Evolutionary conservation across 2,329 filamentous ascomycete genomes (phyloP).

Genomic region (Fusarium phyllophilum): DNA sequence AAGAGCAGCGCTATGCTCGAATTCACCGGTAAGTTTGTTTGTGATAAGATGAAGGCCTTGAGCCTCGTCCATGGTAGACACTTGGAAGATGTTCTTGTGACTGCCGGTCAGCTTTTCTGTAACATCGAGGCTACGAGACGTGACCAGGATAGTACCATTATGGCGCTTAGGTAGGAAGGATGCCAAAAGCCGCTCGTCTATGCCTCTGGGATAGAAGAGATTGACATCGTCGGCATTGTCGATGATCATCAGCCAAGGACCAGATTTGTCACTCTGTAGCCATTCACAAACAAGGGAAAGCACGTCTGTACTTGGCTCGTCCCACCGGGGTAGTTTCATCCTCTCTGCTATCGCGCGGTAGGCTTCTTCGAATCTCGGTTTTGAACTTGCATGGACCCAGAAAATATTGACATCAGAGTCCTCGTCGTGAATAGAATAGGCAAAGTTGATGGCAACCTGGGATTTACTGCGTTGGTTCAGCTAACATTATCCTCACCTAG

Average conservation of each 20-base stretch:
- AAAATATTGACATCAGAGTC: conserved; percentile 48
- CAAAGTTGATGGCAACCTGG: conserved; percentile 50
- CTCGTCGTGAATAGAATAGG: conserved; percentile 41
- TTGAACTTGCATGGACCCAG: conserved; percentile 51
- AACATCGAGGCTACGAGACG: conserved; percentile 20
- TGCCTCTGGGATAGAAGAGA: not conserved
- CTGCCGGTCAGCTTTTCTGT: conserved; percentile 23
- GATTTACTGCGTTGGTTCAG: conserved; percentile 33
- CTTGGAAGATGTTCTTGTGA: not conserved
- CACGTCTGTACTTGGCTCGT: conserved; percentile 47
- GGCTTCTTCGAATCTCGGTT: conserved; percentile 48
- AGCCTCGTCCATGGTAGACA: conserved; percentile 21
- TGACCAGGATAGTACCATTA: conserved; percentile 26
- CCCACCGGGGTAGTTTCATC: conserved; percentile 44
- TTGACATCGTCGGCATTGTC: conserved; percentile 35
- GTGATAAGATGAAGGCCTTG: conserved; percentile 23
- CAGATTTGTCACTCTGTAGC: conserved; percentile 38
- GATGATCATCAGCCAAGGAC: conserved; percentile 37
- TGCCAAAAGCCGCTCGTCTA: not conserved
- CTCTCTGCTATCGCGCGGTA: conserved; percentile 49
- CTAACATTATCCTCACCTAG: not conserved
- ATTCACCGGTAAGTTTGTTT: conserved; percentile 16
- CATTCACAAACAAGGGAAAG: conserved; percentile 46
- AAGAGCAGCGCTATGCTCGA: not conserved
- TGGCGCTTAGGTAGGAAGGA: conserved; percentile 10